Evolutionary conservation across 441 rosid genomes (phyloP).

Genomic region (Hura crepitans): DNA sequence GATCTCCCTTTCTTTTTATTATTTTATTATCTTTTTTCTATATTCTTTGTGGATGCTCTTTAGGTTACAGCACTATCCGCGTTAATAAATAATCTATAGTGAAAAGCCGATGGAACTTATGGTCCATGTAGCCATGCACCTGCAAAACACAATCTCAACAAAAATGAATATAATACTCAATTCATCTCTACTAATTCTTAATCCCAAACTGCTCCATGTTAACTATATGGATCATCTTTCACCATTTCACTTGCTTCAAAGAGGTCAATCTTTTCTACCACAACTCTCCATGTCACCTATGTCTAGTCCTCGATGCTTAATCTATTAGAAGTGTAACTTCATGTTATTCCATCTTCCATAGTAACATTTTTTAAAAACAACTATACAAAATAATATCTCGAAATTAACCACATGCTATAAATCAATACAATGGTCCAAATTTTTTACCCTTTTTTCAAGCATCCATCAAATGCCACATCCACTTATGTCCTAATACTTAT

Average conservation of each 20-base stretch:
- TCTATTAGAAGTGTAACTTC: too few relatives aligned
- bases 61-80: too few relatives aligned
- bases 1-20: not conserved
- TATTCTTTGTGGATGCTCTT: not conserved
- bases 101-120: too few relatives aligned
- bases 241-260: too few relatives aligned
- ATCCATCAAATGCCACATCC: not conserved
- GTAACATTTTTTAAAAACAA: not conserved
- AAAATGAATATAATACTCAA: not conserved
- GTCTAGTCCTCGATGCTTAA: not conserved
- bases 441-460: not conserved
- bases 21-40: not conserved
- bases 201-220: too few relatives aligned
- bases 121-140: too few relatives aligned
- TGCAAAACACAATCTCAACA: not conserved
- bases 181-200: too few relatives aligned
- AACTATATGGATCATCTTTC: too few relatives aligned
- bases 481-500: not conserved
- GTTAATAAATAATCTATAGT: not conserved
- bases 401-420: not conserved
- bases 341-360: not conserved
- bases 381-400: not conserved
- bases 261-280: not conserved
- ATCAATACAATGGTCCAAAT: slow-evolving; percentile 1
- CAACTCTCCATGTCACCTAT: not conserved